A percentile compares a stretch with the other conserved stretches of the same genome.
These are phyloP conservation scores for Balakata baccata DNA, from an alignment of 345 rosid species.

Conservation along the genomic window DNA sequence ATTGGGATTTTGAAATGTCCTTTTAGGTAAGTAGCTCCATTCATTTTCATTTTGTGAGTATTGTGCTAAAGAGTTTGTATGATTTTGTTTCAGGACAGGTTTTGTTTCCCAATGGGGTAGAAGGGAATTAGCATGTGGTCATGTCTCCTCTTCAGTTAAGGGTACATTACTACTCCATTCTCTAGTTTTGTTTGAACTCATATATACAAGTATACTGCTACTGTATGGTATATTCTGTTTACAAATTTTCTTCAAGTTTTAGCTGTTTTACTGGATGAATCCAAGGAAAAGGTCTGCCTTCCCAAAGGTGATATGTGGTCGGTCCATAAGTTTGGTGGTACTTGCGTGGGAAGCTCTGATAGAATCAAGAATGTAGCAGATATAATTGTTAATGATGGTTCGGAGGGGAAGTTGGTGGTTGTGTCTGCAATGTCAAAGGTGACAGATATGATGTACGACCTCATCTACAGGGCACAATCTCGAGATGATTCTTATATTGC, in stretches of 20 bases:
- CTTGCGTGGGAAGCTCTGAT: conserved; percentile 88
- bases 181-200: neutral
- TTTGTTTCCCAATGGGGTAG: conserved; percentile 28
- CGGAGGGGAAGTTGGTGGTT: conserved; percentile 76
- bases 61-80: neutral
- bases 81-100: conserved; percentile 31
- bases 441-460: conserved; percentile 98
- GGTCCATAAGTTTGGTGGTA: conserved; percentile 96
- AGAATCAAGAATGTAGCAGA: conserved; percentile 83
- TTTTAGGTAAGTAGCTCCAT: neutral
- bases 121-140: conserved; percentile 31
- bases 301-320: conserved; percentile 80
- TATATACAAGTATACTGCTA: no score
- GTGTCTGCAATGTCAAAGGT: conserved; percentile 99
- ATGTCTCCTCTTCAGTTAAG: conserved; percentile 47
- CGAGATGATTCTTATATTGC: conserved; percentile 77
- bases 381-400: conserved; percentile 55
- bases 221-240: neutral
- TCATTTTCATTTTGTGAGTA: neutral
- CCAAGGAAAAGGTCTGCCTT: conserved; percentile 44
- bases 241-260: conserved; percentile 13
- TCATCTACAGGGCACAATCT: conserved; percentile 75
- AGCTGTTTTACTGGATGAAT: conserved; percentile 50
- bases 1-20: neutral
- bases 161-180: conserved; percentile 29